These are phyloP conservation scores for Cercospora sp. DNA, from an alignment of 2,329 filamentous ascomycete species.

Conservation along the genomic window DNA sequence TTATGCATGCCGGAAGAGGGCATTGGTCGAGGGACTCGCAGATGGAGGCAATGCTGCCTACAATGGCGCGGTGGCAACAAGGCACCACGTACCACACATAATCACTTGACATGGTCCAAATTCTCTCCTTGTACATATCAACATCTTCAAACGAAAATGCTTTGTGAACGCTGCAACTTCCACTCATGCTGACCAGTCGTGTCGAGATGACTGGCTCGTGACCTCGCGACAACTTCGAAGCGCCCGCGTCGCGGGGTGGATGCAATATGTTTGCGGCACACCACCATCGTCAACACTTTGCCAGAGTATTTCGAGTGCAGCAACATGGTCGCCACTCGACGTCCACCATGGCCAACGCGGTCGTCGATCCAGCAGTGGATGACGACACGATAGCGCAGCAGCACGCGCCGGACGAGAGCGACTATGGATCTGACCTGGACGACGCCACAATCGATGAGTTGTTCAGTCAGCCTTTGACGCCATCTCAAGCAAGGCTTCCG, in stretches of 20 bases:
- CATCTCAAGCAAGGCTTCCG: conserved; percentile 19
- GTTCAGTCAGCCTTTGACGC: conserved; percentile 48
- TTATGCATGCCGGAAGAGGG: conserved; percentile 9
- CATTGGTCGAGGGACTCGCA: conserved; percentile 7
- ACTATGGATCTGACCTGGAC: conserved; percentile 67
- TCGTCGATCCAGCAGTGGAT: conserved; percentile 6
- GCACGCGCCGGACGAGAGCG: conserved; percentile 45
- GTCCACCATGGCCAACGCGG: conserved; percentile 3
- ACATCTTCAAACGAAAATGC: not conserved
- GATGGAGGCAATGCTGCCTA: conserved; percentile 9
- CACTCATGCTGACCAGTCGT: conserved; percentile 4
- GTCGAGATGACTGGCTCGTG: conserved; percentile 7
- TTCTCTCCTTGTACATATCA: not conserved
- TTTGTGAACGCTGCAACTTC: not conserved
- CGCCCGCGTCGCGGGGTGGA: not conserved
- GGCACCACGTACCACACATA: not conserved
- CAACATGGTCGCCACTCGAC: conserved; percentile 8
- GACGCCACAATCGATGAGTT: conserved; percentile 56
- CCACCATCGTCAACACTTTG: conserved; percentile 3
- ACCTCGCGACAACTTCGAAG: conserved; percentile 11
- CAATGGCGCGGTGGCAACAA: conserved; percentile 12
- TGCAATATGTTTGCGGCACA: not conserved
- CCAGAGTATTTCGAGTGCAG: conserved; percentile 5
- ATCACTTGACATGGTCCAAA: no score
- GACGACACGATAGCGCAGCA: conserved; percentile 17